A percentile compares a stretch with the other conserved stretches of the same genome.
Evolutionary conservation across 2,329 filamentous ascomycete genomes (phyloP).

Genomic region (Microdochium bolleyi): DNA sequence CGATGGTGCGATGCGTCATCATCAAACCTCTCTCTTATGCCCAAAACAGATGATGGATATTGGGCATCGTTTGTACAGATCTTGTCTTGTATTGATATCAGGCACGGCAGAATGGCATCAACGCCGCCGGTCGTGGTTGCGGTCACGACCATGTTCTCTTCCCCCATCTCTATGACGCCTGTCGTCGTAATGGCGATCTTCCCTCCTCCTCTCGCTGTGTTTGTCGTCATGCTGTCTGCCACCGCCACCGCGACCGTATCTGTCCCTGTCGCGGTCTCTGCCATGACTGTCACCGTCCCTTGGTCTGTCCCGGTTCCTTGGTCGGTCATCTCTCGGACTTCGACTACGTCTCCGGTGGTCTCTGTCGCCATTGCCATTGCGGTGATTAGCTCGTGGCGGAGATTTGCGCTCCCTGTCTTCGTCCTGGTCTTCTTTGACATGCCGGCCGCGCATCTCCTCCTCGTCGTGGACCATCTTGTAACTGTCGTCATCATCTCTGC

Average conservation of each 20-base stretch:
- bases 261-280: conserved; percentile 7
- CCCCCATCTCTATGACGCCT: not conserved
- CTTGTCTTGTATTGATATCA: not conserved
- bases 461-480: conserved; percentile 81
- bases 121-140: not conserved
- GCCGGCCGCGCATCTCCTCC: conserved; percentile 51
- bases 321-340: conserved; percentile 14
- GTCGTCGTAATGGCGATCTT: not conserved
- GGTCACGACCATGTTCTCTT: not conserved
- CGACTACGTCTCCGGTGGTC: conserved; percentile 17
- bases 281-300: conserved; percentile 7
- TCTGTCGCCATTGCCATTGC: conserved; percentile 10
- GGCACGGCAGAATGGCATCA: not conserved
- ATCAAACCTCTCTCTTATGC: too few species aligned
- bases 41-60: too few species aligned
- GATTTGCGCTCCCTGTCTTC: conserved; percentile 10
- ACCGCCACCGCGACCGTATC: not conserved
- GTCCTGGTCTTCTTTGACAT: conserved; percentile 29
- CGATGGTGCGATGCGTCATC: too few species aligned
- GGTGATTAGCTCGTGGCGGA: conserved; percentile 5
- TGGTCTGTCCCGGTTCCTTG: conserved; percentile 6
- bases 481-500: conserved; percentile 28
- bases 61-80: too few species aligned
- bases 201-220: not conserved
- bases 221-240: not conserved